Evolutionary conservation across 2,329 filamentous ascomycete species (phyloP), one percentile per base, ranked within the genome.

Genomic region (Arthrobotrys musiformis): DNA sequence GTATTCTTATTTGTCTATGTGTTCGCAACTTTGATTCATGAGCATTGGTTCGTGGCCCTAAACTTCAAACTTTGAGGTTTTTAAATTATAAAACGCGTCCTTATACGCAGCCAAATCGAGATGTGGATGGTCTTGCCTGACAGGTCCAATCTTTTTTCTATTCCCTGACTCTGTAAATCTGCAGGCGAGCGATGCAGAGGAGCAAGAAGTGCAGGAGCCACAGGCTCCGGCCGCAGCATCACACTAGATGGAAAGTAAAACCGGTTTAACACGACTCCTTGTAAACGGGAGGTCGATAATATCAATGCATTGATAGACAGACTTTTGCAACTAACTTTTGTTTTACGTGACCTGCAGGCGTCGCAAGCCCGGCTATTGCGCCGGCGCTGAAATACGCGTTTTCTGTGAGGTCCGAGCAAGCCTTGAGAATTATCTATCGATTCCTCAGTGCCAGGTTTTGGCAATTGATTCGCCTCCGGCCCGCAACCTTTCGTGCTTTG

Each of bases 291-390:
- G 19, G 17, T 46, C 42, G 24, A 46, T 17, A 2, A 46, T n/a
- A 50, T 50, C 24, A 6, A 15, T 7, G 19, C 19, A 19, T 17
- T 54, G 4, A 19, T 7, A 11, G n/a, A 24, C 26, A 17, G 26
- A 11, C 15, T 54, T 33, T 2, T 8, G 1, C 22, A 15, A 60
- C 54, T 60, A 11, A 60, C 54, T 42, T 60, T 60, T 11, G 54
- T 60, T 42, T 42, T 60, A 26, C 54, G 35, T 8, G 35, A 15
- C 33, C 54, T 22, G 19, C 54, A 60, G 13, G 54, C 54, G 28
- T 60, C 54, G 22, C 54, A 60, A 22, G 54, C 54, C 15, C 50
- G 11, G 19, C 26, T 54, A 19, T 54, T 60, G 17, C 54, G 54
- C 17, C 54, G 22, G 11, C 17, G 15, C 17, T 60, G 33, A 19